Base-by-base conservation (phyloP, 2,329 filamentous ascomycete genomes). In the Tolypocladium amazonense region DNA sequence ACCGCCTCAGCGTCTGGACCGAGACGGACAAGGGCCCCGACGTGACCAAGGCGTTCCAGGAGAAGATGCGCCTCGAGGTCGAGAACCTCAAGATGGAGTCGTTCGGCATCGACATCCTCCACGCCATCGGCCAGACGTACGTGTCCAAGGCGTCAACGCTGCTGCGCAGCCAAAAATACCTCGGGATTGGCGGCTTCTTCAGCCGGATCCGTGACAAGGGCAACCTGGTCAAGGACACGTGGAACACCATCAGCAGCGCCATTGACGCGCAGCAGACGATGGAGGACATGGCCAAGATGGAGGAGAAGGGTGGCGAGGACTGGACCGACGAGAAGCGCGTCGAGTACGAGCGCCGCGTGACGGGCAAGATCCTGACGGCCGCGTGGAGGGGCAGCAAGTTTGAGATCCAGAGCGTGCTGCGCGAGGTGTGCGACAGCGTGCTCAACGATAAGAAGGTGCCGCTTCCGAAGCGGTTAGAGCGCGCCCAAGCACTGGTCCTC, bases 51-150 rank as follows among this genome's bases (percentile, higher is more conserved):
- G 90, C 94, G 0, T 99, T 97, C 79, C 88, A 92, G 72, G 90
- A 93, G 72, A 97, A 99, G 83, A 97, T 90, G 66, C 85, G 88
- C 47, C 85, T 97, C 47, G 94, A 99, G 76, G 90, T 96, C 33
- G 94, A 99, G 78, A 96, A 97, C 71, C 80, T 99, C 67, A 99
- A 97, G 81, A 99, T 99, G 91, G 94, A 99, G 77, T 95, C 90
- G 0, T 99, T 99, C 68, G 94, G 94, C 57, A 81, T 99, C 50
- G 94, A 99, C 64, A 97, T 97, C 66, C 80, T 97, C 56, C 93
- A 97, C 73, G 92, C 94, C 54, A 95, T 99, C 68, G 94, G 94
- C 20, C 82, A 89, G 66, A 96, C 91, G 4, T 99, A 99, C 74
- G 76, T 94, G 35, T 86, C 87, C 72, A 97, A 97, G 76, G 90